phyloP scores from a whole-genome alignment of 257 asterid species.

The Nicotiana otophora region DNA sequence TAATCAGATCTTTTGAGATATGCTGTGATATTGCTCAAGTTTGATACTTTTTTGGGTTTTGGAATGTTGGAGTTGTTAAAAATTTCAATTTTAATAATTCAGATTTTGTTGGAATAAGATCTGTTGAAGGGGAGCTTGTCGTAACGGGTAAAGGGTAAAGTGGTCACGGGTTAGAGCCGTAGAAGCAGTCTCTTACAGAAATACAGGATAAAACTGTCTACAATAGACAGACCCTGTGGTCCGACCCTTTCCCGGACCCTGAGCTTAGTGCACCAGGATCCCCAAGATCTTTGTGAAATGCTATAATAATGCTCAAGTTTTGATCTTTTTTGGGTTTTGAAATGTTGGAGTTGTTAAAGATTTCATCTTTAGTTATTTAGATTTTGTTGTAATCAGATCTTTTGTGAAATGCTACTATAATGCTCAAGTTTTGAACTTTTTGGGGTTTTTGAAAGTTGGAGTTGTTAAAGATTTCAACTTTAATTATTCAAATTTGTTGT shows the following conservation, averaged over 20 bases:
- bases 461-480: not conserved
- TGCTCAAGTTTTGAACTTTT: conserved; percentile 18
- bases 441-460: not conserved
- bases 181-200: no score
- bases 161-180: no score
- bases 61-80: not conserved
- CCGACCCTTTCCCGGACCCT: no score
- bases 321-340: conserved; percentile 5
- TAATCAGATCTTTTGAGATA: conserved; percentile 5
- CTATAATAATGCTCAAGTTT: conserved; percentile 8
- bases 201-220: no score
- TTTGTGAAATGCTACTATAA: not conserved
- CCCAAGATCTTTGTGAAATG: not conserved
- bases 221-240: no score
- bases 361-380: not conserved
- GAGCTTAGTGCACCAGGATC: no score
- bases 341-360: not conserved
- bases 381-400: conserved; percentile 8
- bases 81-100: not conserved
- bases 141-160: no score
- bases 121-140: no score
- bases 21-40: conserved; percentile 8
- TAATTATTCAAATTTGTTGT: not conserved
- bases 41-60: not conserved
- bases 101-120: not conserved